A percentile compares a stretch with the other conserved stretches of the same genome.
Evolutionary conservation across 768 basidiomycete species (phyloP).

Genomic region (Sistotremastrum suecicum): DNA sequence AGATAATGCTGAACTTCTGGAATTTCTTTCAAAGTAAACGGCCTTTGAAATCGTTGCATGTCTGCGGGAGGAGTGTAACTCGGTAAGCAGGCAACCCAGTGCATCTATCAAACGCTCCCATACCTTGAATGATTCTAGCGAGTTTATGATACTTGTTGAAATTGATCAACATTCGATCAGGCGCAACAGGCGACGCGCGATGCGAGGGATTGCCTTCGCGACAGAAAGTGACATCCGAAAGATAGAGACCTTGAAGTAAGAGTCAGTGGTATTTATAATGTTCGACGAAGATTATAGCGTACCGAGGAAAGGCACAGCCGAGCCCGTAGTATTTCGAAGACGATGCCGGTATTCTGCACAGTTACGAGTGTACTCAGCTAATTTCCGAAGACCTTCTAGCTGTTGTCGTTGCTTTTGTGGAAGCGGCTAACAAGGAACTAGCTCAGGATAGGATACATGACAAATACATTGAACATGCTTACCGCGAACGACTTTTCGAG

Average conservation of each 20-base stretch:
- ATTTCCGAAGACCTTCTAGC: slow-evolving; percentile 64
- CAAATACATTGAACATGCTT: slow-evolving; percentile 18
- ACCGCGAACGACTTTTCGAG: slow-evolving; percentile 91
- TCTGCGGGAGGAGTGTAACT: slow-evolving; percentile 30
- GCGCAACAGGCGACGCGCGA: slow-evolving; percentile 62
- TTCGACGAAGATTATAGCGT: slow-evolving; percentile 10
- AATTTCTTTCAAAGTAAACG: slow-evolving; percentile 78
- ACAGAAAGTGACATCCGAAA: slow-evolving; percentile 91
- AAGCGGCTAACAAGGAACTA: slow-evolving; percentile 40
- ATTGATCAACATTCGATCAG: slow-evolving; percentile 75
- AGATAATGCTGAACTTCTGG: slow-evolving; percentile 80
- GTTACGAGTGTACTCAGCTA: slow-evolving; percentile 86
- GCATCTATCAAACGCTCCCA: slow-evolving; percentile 3
- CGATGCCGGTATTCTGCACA: slow-evolving; percentile 83
- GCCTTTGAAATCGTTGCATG: slow-evolving; percentile 84
- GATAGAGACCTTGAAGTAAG: slow-evolving; percentile 47
- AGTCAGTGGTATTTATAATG: slow-evolving; percentile 3
- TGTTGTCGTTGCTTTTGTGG: slow-evolving; percentile 73
- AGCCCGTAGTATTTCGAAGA: slow-evolving; percentile 78
- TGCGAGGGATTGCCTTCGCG: slow-evolving; percentile 86
- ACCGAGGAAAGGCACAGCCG: slow-evolving; percentile 94
- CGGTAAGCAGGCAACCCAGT: background rate
- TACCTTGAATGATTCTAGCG: slow-evolving; percentile 71
- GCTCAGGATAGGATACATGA: background rate
- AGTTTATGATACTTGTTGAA: slow-evolving; percentile 95